Conservation (phyloP, 2,329 filamentous ascomycete genomes). For the Diatrype stigma region DNA sequence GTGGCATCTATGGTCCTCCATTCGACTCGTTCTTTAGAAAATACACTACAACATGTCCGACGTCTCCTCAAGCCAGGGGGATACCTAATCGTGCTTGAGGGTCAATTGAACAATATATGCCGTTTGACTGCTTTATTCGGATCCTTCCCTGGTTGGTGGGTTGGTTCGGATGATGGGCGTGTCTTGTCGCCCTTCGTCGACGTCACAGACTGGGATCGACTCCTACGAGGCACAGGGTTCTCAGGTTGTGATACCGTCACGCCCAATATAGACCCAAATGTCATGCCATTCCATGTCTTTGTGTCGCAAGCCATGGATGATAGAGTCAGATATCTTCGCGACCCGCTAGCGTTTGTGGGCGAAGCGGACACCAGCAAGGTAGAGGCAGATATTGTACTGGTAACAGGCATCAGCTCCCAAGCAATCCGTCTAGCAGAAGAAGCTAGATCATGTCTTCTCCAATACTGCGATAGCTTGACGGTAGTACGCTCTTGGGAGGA, state of each 20-base stretch:
- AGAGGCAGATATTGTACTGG: too few relatives aligned
- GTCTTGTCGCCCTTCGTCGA: neutral
- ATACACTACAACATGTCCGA: slow-evolving; percentile 23
- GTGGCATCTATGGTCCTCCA: slow-evolving; percentile 30
- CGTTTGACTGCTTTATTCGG: neutral
- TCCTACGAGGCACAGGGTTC: slow-evolving; percentile 7
- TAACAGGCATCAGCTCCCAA: too few relatives aligned
- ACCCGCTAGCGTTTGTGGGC: too few relatives aligned
- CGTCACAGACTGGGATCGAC: neutral
- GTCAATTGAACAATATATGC: neutral
- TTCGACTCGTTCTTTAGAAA: slow-evolving; percentile 18
- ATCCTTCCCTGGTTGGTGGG: neutral
- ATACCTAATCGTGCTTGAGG: slow-evolving; percentile 22
- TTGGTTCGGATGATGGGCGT: neutral
- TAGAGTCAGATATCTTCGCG: slow-evolving; percentile 6
- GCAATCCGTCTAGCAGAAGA: too few relatives aligned
- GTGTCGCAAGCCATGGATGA: slow-evolving; percentile 12
- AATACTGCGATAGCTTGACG: too few relatives aligned
- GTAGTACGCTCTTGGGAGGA: too few relatives aligned
- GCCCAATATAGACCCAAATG: neutral
- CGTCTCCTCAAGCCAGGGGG: slow-evolving; percentile 33
- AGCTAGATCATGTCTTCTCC: too few relatives aligned
- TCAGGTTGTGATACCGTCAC: slow-evolving; percentile 9
- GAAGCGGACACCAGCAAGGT: too few relatives aligned
- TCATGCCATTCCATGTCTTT: slow-evolving; percentile 4